Percentiles rank a stretch among this genome's conserved stretches.
Conservation (phyloP, 495 filamentous ascomycete species). For the Aspergillus carlsbadensis region DNA sequence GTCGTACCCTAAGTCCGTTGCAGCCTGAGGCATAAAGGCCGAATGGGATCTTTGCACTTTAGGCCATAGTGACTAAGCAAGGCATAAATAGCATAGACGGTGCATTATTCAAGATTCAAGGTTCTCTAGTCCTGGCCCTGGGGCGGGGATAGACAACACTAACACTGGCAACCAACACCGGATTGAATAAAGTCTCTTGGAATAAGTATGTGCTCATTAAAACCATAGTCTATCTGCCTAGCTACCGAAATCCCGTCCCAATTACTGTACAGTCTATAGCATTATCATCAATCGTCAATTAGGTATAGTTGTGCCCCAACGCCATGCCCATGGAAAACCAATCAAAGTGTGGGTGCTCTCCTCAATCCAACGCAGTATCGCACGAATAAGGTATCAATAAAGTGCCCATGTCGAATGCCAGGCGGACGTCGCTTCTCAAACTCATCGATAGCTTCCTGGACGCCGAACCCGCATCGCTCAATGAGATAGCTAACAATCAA, state of each 20-base stretch:
- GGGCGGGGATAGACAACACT: too few relatives aligned
- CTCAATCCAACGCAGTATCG: constrained; percentile 65
- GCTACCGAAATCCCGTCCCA: neutral
- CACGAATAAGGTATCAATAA: constrained; percentile 81
- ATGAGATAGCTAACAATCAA: constrained; percentile 90
- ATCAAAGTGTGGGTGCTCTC: constrained; percentile 47
- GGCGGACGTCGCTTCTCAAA: constrained; percentile 73
- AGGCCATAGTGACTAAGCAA: constrained; percentile 1
- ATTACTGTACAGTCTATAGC: constrained; percentile 22
- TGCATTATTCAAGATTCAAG: too few relatives aligned
- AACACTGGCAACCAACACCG: too few relatives aligned
- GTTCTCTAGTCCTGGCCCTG: too few relatives aligned
- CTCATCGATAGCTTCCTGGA: constrained; percentile 77
- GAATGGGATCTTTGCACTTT: neutral
- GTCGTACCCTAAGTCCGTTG: constrained; percentile 41
- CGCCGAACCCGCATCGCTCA: constrained; percentile 68
- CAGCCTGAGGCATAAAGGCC: constrained; percentile 19
- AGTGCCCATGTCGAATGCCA: constrained; percentile 88
- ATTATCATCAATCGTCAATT: constrained; percentile 22
- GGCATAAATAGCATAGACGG: too few relatives aligned
- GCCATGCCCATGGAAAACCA: constrained; percentile 11
- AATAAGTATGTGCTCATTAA: too few relatives aligned
- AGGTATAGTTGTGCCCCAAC: constrained; percentile 2
- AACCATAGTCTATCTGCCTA: neutral
- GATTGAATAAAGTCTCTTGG: too few relatives aligned